These are phyloP conservation scores for Angomonas ambiguus DNA, from an alignment of 208 protist genomes.

Conservation along the genomic window DNA sequence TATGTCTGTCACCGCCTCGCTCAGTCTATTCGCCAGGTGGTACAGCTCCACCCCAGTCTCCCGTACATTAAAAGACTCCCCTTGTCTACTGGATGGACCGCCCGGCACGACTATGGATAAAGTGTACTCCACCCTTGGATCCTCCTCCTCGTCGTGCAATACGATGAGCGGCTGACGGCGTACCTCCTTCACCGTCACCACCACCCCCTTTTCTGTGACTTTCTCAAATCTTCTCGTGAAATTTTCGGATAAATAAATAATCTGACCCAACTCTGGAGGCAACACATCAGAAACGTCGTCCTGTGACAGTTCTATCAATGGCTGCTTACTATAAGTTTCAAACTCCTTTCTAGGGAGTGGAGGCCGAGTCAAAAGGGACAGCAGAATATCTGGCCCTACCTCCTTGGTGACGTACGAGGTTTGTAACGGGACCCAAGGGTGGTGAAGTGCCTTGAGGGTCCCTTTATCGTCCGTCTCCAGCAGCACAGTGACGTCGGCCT, in stretches of 20 bases:
- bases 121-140: constrained; percentile 73
- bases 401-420: constrained; percentile 59
- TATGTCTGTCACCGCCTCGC: constrained; percentile 28
- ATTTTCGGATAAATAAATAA: constrained; percentile 89
- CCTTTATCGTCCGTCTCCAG: constrained; percentile 63
- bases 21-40: constrained; percentile 44
- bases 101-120: constrained; percentile 58
- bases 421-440: constrained; percentile 77
- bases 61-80: constrained; percentile 58
- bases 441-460: constrained; percentile 52
- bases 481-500: constrained; percentile 49
- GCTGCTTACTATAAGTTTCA: constrained; percentile 40
- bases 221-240: constrained; percentile 77
- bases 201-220: constrained; percentile 52
- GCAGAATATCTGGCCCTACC: constrained; percentile 53
- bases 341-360: constrained; percentile 51
- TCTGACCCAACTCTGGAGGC: constrained; percentile 78
- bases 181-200: constrained; percentile 57
- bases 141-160: constrained; percentile 82
- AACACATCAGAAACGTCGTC: constrained; percentile 84
- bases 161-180: constrained; percentile 87
- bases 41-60: constrained; percentile 63
- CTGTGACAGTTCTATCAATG: constrained; percentile 58
- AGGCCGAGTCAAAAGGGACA: constrained; percentile 73
- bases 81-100: constrained; percentile 1